Evolutionary conservation across 2,329 filamentous ascomycete genomes (phyloP).

Genomic region (Botryosphaeria dothidea): DNA sequence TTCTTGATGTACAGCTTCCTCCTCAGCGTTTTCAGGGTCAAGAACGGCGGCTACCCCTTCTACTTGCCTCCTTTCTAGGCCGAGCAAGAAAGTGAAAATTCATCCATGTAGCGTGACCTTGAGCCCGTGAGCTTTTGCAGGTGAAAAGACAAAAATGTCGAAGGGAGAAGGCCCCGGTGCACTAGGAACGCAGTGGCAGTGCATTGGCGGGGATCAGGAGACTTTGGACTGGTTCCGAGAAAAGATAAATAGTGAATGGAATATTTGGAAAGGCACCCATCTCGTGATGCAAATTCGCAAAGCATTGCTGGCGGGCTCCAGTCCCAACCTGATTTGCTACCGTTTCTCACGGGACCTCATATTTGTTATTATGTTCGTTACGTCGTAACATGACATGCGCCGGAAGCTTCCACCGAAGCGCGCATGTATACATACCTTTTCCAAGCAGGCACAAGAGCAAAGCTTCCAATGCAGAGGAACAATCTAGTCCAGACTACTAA

Average conservation of each 20-base stretch:
- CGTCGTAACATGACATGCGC: too few species aligned
- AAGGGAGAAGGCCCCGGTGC: too few species aligned
- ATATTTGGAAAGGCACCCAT: background rate
- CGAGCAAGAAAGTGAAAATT: background rate
- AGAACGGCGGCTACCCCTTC: constrained; percentile 95
- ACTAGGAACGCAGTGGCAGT: background rate
- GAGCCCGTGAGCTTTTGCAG: background rate
- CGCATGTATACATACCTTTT: too few species aligned
- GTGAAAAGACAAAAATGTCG: background rate
- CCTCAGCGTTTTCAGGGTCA: constrained; percentile 87
- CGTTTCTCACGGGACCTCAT: too few species aligned
- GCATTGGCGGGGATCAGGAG: background rate
- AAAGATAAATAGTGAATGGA: constrained; percentile 2
- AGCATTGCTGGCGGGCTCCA: too few species aligned
- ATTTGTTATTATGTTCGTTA: too few species aligned
- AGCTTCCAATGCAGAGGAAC: too few species aligned
- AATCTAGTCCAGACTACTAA: too few species aligned
- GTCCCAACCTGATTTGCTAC: too few species aligned
- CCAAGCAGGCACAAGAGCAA: too few species aligned
- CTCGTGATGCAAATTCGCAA: background rate
- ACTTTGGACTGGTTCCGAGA: background rate
- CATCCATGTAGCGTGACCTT: background rate
- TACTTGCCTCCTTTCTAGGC: constrained; percentile 81
- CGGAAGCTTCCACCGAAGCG: too few species aligned
- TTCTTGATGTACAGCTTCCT: constrained; percentile 91